Conservation (phyloP, 805 yeast genomes). For the Saccharomycopsis lassenensis region DNA sequence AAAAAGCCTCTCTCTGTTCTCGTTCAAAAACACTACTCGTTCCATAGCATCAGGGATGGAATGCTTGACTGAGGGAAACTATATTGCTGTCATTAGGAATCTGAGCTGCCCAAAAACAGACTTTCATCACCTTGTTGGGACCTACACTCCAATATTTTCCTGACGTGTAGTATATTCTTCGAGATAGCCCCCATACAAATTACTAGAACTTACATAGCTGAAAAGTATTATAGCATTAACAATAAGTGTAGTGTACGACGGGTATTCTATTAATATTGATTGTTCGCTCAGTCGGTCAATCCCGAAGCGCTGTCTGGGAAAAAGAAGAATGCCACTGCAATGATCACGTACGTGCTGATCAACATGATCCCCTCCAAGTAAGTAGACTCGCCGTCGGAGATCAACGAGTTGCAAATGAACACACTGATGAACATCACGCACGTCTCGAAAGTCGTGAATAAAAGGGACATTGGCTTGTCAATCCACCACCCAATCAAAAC, state of each 20-base stretch:
- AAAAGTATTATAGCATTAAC: not conserved
- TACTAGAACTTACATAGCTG: no score
- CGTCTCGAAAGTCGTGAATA: constrained; percentile 88
- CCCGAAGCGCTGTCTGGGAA: constrained; percentile 47
- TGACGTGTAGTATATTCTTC: no score
- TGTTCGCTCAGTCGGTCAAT: not conserved
- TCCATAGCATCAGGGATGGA: no score
- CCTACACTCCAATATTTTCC: no score
- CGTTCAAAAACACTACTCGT: no score
- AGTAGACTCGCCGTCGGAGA: constrained; percentile 89
- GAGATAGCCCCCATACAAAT: no score
- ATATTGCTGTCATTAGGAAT: no score
- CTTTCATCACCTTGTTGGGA: no score
- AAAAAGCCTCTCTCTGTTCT: no score
- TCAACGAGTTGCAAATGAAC: constrained; percentile 74
- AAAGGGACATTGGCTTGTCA: constrained; percentile 85
- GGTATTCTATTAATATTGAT: not conserved
- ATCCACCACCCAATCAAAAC: constrained; percentile 90
- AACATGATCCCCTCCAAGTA: constrained; percentile 97
- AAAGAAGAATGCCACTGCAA: constrained; percentile 82
- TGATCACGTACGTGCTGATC: constrained; percentile 72
- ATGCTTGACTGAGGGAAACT: no score
- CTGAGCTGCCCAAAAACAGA: no score
- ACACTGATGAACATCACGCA: constrained; percentile 85
- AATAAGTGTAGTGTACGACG: not conserved